Conservation (phyloP, 352 stramenopile species). For the Globisporangium cystogenes region DNA sequence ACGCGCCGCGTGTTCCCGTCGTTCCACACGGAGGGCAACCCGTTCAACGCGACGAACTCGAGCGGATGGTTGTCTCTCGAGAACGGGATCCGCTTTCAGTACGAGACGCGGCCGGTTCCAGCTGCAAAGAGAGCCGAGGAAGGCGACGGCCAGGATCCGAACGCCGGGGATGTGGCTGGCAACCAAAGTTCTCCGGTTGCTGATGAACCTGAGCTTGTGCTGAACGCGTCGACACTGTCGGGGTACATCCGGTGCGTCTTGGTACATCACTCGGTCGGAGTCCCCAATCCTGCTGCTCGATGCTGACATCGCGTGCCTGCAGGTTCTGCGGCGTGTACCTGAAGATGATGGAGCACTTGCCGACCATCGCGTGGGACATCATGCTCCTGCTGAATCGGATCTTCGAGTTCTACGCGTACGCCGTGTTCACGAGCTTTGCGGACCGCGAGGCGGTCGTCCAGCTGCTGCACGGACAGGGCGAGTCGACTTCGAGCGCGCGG, state of each 20-base stretch:
- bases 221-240: conserved; percentile 66
- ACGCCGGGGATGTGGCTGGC: not conserved
- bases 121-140: conserved; percentile 18
- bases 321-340: conserved; percentile 80
- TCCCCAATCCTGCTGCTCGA: not conserved
- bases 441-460: conserved; percentile 34
- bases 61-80: conserved; percentile 54
- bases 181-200: not conserved
- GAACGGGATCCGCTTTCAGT: conserved; percentile 47
- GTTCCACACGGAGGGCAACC: conserved; percentile 53
- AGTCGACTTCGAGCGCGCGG: conserved; percentile 10
- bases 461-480: conserved; percentile 31
- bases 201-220: conserved; percentile 48
- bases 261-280: not conserved
- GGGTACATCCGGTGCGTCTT: conserved; percentile 52
- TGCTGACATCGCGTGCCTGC: not conserved
- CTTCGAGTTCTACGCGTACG: conserved; percentile 79
- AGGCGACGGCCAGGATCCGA: not conserved
- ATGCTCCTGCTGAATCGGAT: conserved; percentile 69
- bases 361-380: conserved; percentile 61
- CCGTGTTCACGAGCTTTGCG: conserved; percentile 66
- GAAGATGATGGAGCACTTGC: conserved; percentile 86
- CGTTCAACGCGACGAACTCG: conserved; percentile 47
- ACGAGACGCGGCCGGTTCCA: conserved; percentile 21
- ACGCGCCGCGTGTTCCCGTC: conserved; percentile 60